Conservation (phyloP, 2,329 filamentous ascomycete genomes). For the Phoma herbarum region DNA sequence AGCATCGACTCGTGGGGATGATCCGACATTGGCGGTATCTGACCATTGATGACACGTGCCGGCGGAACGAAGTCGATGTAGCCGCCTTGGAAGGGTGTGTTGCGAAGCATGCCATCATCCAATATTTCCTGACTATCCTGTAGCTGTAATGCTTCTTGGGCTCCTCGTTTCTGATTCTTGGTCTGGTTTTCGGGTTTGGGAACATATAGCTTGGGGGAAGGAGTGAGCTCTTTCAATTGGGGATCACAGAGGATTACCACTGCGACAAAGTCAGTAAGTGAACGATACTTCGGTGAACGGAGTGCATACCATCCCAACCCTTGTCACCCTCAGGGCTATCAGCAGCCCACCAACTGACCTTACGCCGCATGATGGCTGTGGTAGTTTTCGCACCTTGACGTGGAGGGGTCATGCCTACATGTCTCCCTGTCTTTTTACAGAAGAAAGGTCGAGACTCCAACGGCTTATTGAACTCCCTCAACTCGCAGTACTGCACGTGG, state of each 20-base stretch:
- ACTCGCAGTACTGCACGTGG: conserved; percentile 47
- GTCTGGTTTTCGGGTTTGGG: neutral
- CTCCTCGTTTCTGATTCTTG: no score
- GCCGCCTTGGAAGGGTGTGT: conserved; percentile 42
- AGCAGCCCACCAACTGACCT: conserved; percentile 44
- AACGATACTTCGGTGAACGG: neutral
- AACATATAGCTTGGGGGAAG: neutral
- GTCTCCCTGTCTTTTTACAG: conserved; percentile 40
- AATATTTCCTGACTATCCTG: neutral
- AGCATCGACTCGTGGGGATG: conserved; percentile 44
- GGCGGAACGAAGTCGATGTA: conserved; percentile 44
- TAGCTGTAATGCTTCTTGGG: neutral
- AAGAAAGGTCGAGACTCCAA: conserved; percentile 39
- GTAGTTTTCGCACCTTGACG: conserved; percentile 30
- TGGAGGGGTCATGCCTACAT: conserved; percentile 46
- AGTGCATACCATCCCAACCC: conserved; percentile 45
- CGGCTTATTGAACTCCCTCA: conserved; percentile 42
- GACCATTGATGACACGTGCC: neutral
- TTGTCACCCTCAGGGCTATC: conserved; percentile 10
- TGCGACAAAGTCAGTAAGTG: conserved; percentile 6
- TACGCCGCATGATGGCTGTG: conserved; percentile 41
- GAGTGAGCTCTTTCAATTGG: conserved; percentile 30
- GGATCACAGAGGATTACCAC: conserved; percentile 48
- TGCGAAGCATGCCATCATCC: conserved; percentile 18
- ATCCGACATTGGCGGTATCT: neutral